Conservation (phyloP, 2,329 filamentous ascomycete species). For the Coniella vitis region DNA sequence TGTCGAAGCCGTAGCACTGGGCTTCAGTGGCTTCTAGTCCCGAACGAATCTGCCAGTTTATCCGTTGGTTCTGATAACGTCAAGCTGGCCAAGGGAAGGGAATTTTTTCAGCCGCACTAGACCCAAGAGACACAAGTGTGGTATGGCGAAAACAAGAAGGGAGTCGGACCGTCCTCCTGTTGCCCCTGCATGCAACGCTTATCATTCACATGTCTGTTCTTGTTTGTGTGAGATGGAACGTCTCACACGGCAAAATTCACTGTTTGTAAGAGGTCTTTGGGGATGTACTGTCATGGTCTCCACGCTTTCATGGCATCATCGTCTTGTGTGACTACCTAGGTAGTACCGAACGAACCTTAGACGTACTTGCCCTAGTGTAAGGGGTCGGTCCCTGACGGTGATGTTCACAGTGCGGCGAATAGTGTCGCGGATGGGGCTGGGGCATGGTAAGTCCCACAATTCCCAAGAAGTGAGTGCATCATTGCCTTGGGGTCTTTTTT, state of each 20-base stretch:
- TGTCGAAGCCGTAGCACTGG: too few relatives aligned
- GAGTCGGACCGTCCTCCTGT: constrained; percentile 8
- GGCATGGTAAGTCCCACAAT: constrained; percentile 8
- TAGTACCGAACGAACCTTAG: background rate
- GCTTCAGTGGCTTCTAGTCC: too few relatives aligned
- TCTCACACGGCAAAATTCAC: too few relatives aligned
- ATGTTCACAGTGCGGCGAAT: background rate
- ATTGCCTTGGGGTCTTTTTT: constrained; percentile 1
- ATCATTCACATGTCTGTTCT: background rate
- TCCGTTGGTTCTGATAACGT: background rate
- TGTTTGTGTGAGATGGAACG: background rate
- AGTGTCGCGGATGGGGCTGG: background rate
- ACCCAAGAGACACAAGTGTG: constrained; percentile 3
- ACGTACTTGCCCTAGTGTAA: background rate
- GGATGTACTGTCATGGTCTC: background rate
- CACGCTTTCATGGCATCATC: constrained; percentile 4
- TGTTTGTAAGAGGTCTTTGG: background rate
- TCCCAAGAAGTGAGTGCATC: constrained; percentile 2
- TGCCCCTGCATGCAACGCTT: constrained; percentile 4
- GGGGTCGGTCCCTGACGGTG: background rate
- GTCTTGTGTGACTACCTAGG: background rate
- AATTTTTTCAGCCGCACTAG: constrained; percentile 15
- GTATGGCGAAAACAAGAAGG: background rate
- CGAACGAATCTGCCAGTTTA: too few relatives aligned
- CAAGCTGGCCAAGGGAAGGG: background rate